Evolutionary conservation across 2,329 filamentous ascomycete species (phyloP), one percentile per base, ranked within the genome.

Genomic region (Chalara sp.): DNA sequence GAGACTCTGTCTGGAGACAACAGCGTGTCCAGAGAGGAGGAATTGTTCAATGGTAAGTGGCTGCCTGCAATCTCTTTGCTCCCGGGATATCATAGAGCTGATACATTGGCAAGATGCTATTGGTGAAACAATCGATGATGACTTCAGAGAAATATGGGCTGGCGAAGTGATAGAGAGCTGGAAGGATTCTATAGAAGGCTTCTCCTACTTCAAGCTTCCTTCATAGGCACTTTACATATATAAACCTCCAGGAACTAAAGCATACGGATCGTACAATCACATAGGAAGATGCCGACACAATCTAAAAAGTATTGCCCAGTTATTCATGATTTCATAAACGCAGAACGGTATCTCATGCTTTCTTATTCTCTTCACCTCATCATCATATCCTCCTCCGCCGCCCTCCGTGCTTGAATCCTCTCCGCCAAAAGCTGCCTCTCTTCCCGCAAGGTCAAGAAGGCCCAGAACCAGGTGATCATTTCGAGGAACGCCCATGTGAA

Each of bases 401-500:
- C 64, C 54, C 64, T 65, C 53, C 63, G 61, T 53, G 57, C 41
- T 43, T 50, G 52, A 7, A 63, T 56, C 44, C 63, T 64, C 32
- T 67, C 54, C 8, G 65, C 59, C 33, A 68, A 60, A 46, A 67
- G 64, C 46, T 63, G 65, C 49, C 70, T 64, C 72, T 89, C 86
- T 62, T 89, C 86, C 48, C 81, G 74, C 60, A 89, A 67, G 5
- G 81, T 86, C 32, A 84, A 75, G 76, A 83, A 89, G 29, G 81
- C 82, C 90, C 90, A 96, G 68, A 95, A 90, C 89, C 90, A 96
- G 54, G 79, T 78, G 58, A 89, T 75, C 66, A 89, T 80, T 73
- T 96, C 91, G 63, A 95, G 64, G 62, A 96, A 93, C 6, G 82
- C 83, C 69, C 89, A 93, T 0, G 86, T 83, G 65, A 96, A 95